These are phyloP conservation scores for Septoria linicola DNA, from an alignment of 2,329 filamentous ascomycete genomes.

Conservation along the genomic window DNA sequence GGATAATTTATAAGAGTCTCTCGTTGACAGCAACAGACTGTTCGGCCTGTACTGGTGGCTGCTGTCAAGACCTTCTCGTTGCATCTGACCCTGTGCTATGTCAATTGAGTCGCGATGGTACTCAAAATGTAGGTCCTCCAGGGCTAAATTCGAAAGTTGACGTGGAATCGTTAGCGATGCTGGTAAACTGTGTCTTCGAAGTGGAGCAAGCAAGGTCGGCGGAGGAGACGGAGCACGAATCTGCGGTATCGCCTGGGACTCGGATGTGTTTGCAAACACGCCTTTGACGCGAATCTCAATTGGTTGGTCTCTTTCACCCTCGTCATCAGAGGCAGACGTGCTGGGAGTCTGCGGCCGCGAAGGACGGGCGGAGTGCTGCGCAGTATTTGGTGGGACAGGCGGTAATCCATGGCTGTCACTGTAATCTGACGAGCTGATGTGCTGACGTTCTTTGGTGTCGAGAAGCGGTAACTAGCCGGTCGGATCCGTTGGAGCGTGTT, in stretches of 20 bases:
- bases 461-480: slow-evolving; percentile 18
- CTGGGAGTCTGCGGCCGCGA: slow-evolving; percentile 24
- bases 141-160: slow-evolving; percentile 25
- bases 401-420: slow-evolving; percentile 21
- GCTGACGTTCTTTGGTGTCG: slow-evolving; percentile 4
- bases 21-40: slow-evolving; percentile 23
- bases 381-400: slow-evolving; percentile 31
- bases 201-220: slow-evolving; percentile 2
- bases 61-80: slow-evolving; percentile 21
- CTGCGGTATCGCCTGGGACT: slow-evolving; percentile 12
- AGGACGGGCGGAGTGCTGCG: slow-evolving; percentile 21
- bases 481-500: slow-evolving; percentile 16
- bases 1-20: slow-evolving; percentile 34
- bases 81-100: slow-evolving; percentile 26
- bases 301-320: slow-evolving; percentile 12
- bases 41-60: slow-evolving; percentile 19
- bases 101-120: slow-evolving; percentile 36
- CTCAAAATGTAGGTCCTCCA: slow-evolving; percentile 27
- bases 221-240: slow-evolving; percentile 10
- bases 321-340: slow-evolving; percentile 8
- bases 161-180: slow-evolving; percentile 22
- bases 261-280: slow-evolving; percentile 4
- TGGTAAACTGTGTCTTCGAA: slow-evolving; percentile 23
- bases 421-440: slow-evolving; percentile 12
- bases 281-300: slow-evolving; percentile 17